A percentile compares a stretch with the other conserved stretches of the same genome.
phyloP scores from a whole-genome alignment of 495 filamentous ascomycete species.

The Rostrohypoxylon terebratum region DNA sequence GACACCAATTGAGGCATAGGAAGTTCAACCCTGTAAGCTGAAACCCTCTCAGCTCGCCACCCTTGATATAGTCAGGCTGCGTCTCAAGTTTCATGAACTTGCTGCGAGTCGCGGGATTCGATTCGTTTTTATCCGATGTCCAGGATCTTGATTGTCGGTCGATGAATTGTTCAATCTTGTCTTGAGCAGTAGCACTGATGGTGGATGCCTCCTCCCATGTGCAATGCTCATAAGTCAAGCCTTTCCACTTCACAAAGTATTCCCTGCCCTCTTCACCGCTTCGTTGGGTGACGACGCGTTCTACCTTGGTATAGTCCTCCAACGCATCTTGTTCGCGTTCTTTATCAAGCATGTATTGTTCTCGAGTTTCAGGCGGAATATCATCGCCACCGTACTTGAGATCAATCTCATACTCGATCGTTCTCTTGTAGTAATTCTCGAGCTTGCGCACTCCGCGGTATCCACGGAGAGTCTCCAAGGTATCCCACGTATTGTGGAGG shows the following conservation, averaged over 20 bases:
- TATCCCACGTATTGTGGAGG: slow-evolving; percentile 95
- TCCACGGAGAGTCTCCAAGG: slow-evolving; percentile 69
- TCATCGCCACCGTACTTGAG: slow-evolving; percentile 75
- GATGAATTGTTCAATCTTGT: slow-evolving; percentile 89
- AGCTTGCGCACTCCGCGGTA: slow-evolving; percentile 81
- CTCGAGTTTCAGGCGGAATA: slow-evolving; percentile 83
- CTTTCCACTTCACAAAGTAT: slow-evolving; percentile 94
- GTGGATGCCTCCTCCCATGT: slow-evolving; percentile 90
- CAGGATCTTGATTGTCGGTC: slow-evolving; percentile 81
- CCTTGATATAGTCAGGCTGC: slow-evolving; percentile 86
- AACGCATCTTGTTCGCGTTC: slow-evolving; percentile 86
- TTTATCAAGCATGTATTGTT: slow-evolving; percentile 90
- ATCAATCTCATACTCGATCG: slow-evolving; percentile 77
- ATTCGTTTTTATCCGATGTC: slow-evolving; percentile 77
- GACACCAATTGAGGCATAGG: slow-evolving; percentile 92
- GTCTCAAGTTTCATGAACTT: slow-evolving; percentile 77
- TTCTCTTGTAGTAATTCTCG: slow-evolving; percentile 92
- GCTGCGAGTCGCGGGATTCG: slow-evolving; percentile 77
- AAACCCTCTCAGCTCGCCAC: slow-evolving; percentile 90
- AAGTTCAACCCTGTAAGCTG: slow-evolving; percentile 95
- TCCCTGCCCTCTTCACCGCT: slow-evolving; percentile 80
- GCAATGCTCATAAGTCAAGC: slow-evolving; percentile 87
- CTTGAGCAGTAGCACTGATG: slow-evolving; percentile 80
- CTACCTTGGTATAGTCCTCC: slow-evolving; percentile 86
- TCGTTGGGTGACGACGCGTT: slow-evolving; percentile 86